Percentiles rank a stretch among this genome's conserved stretches.
Evolutionary conservation across 129 eudicot genomes (phyloP).

Genomic region (Apium graveolens): DNA sequence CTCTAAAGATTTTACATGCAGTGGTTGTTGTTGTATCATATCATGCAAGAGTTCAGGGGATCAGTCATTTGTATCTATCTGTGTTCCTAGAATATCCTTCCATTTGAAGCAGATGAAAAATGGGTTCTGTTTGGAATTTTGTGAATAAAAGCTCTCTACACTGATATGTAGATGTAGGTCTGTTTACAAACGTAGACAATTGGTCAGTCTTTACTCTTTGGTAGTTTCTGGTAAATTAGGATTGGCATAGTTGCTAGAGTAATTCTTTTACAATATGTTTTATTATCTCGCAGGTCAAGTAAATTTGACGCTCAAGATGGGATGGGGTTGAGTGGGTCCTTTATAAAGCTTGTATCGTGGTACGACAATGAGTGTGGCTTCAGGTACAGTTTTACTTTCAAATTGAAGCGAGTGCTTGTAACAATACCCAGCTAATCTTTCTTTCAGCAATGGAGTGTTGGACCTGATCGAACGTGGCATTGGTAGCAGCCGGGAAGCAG

Average conservation of each 20-base stretch:
- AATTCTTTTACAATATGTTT: not conserved
- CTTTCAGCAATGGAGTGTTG: slow-evolving; percentile 83
- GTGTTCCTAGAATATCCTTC: not conserved
- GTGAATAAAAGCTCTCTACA: not conserved
- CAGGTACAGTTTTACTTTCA: too few species aligned
- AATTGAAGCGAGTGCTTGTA: too few species aligned
- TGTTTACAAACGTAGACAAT: too few species aligned
- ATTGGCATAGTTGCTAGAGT: not conserved
- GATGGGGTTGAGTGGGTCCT: slow-evolving; percentile 67
- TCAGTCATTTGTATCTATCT: not conserved
- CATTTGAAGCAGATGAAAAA: too few species aligned
- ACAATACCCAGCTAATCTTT: not conserved
- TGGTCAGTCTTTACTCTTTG: too few species aligned
- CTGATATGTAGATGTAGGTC: not conserved
- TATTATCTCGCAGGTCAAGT: slow-evolving; percentile 56
- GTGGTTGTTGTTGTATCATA: not conserved
- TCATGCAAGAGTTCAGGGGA: not conserved
- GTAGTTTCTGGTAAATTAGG: not conserved
- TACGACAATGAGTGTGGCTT: slow-evolving; percentile 39
- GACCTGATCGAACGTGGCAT: slow-evolving; percentile 92
- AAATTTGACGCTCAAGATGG: slow-evolving; percentile 83
- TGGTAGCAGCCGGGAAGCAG: slow-evolving; percentile 49
- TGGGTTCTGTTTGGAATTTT: too few species aligned
- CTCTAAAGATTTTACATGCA: not conserved
- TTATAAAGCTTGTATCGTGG: slow-evolving; percentile 92